phyloP scores from a whole-genome alignment of 2,329 filamentous ascomycete genomes.

The Sclerotinia minor region DNA sequence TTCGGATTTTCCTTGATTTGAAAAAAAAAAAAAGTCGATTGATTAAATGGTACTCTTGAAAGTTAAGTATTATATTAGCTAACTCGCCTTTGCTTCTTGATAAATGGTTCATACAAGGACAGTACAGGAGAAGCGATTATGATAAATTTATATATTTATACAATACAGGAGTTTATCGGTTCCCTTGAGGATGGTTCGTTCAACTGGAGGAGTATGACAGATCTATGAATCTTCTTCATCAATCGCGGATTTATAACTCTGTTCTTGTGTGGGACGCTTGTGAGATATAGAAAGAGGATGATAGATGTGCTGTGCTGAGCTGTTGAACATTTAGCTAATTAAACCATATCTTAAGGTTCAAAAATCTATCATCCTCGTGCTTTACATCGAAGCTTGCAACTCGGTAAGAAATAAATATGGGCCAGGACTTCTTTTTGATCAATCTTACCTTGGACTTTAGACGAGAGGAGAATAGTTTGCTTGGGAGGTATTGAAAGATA shows the following conservation, averaged over 20 bases:
- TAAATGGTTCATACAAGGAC: too few species aligned
- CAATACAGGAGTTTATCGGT: too few species aligned
- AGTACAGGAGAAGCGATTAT: background rate
- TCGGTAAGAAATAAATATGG: too few species aligned
- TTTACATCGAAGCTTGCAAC: too few species aligned
- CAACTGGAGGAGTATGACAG: background rate
- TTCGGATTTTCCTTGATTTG: slow-evolving; percentile 28
- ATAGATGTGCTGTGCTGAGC: background rate
- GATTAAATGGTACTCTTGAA: background rate
- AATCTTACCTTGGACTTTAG: too few species aligned
- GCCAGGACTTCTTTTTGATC: too few species aligned
- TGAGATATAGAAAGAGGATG: background rate
- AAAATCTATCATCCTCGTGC: background rate
- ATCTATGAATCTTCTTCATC: background rate
- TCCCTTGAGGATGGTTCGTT: background rate
- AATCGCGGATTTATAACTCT: background rate
- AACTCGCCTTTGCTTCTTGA: too few species aligned
- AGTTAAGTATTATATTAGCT: too few species aligned
- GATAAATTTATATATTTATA: background rate
- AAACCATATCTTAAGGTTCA: background rate
- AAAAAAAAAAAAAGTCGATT: slow-evolving; percentile 17
- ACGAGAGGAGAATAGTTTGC: too few species aligned
- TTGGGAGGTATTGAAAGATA: too few species aligned
- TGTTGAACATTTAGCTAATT: background rate
- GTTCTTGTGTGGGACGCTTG: background rate